Evolutionary conservation across 1,139 yeast species (phyloP), one percentile per base, ranked within the genome.

Genomic region (Nakaseomyces nivariensis): DNA sequence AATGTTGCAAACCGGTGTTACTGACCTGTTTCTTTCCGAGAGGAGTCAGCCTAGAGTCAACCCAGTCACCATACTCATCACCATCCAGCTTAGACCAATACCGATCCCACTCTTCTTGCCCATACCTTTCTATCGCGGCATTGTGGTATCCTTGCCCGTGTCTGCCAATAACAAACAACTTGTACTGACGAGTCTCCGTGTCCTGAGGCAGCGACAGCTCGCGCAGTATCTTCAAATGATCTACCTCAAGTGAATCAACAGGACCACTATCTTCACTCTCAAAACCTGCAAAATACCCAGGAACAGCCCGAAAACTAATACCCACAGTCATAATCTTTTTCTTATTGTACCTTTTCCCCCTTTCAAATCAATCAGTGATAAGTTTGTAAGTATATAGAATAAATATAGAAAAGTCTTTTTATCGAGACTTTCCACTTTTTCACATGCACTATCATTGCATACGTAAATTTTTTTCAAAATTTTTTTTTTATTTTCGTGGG

Each of bases 91-190:
- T 71, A 25, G 84, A 71, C 83, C 85, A 83, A 54, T 80, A 74
- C 0, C 61, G 64, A 57, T 76, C 73, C 90, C 90, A 84, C 25
- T 66, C 76, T 11, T 72, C 66, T 37, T 72, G 64, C 11, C 88
- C 84, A 61, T 81, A 82, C 53, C 75, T 74, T 29, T 68, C 69
- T 45, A 77, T 76, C 1, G 82, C 86, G 25, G 75, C 68, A 57
- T 85, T 85, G 60, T 85, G 92, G 66, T 72, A 78, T 0, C 94
- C 94, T 65, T 85, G 85, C 6, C 94, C 94, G 59, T 85, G 94
- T 52, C 95, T 72, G 1, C 86, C 89, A 48, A 82, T 68, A 49
- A 80, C 74, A 5, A 84, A 55, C 42, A 84, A 61, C 61, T 82
- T 83, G 63, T 81, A 59, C 11, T 51, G 50, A 17, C 48, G 46